Evolutionary conservation across 2,329 filamentous ascomycete species (phyloP).

Genomic region (Aspergillus aculeatinus): DNA sequence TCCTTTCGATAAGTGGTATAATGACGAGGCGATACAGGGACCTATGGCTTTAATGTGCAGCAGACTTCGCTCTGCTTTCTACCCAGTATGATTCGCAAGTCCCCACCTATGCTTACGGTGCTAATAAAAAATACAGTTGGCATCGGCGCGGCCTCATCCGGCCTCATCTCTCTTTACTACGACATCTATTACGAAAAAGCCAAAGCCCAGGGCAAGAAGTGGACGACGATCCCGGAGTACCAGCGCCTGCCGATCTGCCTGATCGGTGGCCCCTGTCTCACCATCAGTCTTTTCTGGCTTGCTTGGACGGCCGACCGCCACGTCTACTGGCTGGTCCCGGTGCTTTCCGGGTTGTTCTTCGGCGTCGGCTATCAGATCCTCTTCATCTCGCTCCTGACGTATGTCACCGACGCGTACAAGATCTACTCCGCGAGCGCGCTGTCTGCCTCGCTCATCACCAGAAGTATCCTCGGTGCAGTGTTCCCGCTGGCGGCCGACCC

Average conservation of each 20-base stretch:
- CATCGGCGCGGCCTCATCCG: slow-evolving; percentile 59
- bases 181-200: slow-evolving; percentile 60
- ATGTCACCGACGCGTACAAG: slow-evolving; percentile 67
- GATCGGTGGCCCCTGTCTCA: slow-evolving; percentile 65
- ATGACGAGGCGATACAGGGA: slow-evolving; percentile 28
- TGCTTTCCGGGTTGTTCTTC: slow-evolving; percentile 61
- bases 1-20: background rate
- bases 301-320: slow-evolving; percentile 56
- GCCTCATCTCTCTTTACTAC: slow-evolving; percentile 64
- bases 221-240: slow-evolving; percentile 59
- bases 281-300: slow-evolving; percentile 54
- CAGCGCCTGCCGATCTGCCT: slow-evolving; percentile 70
- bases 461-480: slow-evolving; percentile 54
- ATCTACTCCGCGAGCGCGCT: slow-evolving; percentile 61
- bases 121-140: slow-evolving; percentile 47
- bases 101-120: background rate
- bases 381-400: slow-evolving; percentile 65
- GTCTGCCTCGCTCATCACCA: slow-evolving; percentile 51
- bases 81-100: slow-evolving; percentile 43
- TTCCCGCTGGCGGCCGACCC: slow-evolving; percentile 53
- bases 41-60: slow-evolving; percentile 65
- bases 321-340: slow-evolving; percentile 56
- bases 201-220: slow-evolving; percentile 51
- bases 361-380: slow-evolving; percentile 62
- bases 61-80: slow-evolving; percentile 67